Conservation (phyloP, 257 asterid genomes). For the Petunia secreta region DNA sequence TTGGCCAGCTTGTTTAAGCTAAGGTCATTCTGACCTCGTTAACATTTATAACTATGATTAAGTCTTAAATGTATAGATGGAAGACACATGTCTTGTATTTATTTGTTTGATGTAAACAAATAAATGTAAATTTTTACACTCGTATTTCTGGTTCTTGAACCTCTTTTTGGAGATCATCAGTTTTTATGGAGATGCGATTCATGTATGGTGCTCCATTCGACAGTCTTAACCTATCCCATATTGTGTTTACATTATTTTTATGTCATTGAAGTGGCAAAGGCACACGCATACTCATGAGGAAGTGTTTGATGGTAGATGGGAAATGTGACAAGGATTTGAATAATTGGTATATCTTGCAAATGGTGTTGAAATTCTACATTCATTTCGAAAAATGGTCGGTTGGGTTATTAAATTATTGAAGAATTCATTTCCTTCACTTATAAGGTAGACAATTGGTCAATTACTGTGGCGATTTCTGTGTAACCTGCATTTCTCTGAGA, state of each 20-base stretch:
- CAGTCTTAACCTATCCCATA: constrained; percentile 30
- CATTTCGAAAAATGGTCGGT: constrained; percentile 47
- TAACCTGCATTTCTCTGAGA: background rate
- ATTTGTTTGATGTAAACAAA: background rate
- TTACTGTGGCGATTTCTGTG: constrained; percentile 19
- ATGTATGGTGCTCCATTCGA: constrained; percentile 45
- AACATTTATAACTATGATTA: too few species aligned
- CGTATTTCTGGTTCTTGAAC: constrained; percentile 25
- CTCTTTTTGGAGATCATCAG: constrained; percentile 30
- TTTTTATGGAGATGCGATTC: constrained; percentile 41
- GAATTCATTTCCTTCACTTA: constrained; percentile 11
- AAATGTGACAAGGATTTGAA: constrained; percentile 47
- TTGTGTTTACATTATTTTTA: constrained; percentile 23
- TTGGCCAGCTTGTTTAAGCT: too few species aligned
- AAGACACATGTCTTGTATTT: too few species aligned
- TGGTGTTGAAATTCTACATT: constrained; percentile 41
- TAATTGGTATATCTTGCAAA: constrained; percentile 24
- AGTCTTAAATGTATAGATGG: too few species aligned
- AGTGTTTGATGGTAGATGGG: constrained; percentile 32
- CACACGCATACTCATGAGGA: constrained; percentile 13
- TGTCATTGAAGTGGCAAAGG: background rate
- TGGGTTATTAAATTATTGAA: constrained; percentile 37
- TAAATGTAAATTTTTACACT: background rate
- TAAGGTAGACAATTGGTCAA: constrained; percentile 20
- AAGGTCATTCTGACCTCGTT: too few species aligned